Conservation (phyloP, 2,329 filamentous ascomycete genomes). For the Pyrenophora teres region DNA sequence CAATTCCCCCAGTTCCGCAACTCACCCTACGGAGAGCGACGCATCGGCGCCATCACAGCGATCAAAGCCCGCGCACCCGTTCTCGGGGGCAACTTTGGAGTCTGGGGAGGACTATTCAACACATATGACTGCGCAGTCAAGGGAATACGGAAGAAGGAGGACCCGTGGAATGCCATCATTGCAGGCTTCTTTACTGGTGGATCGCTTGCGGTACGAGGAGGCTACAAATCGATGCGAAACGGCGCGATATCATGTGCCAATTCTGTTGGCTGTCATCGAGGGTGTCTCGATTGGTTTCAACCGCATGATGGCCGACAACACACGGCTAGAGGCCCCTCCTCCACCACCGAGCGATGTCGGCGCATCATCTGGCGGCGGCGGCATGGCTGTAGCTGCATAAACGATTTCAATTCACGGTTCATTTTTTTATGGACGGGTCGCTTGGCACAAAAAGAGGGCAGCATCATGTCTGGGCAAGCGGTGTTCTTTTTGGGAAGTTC, state of each 20-base stretch:
- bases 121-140: slow-evolving; percentile 98
- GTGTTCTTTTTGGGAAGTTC: slow-evolving; percentile 29
- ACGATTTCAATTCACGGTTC: slow-evolving; percentile 13
- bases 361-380: slow-evolving; percentile 22
- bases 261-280: slow-evolving; percentile 93
- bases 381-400: slow-evolving; percentile 34
- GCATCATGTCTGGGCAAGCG: slow-evolving; percentile 21
- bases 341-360: slow-evolving; percentile 48
- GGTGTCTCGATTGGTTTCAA: slow-evolving; percentile 96
- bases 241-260: slow-evolving; percentile 94
- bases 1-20: slow-evolving; percentile 39
- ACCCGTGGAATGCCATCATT: slow-evolving; percentile 97
- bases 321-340: slow-evolving; percentile 70
- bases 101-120: slow-evolving; percentile 95
- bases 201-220: slow-evolving; percentile 87
- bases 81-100: slow-evolving; percentile 95
- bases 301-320: slow-evolving; percentile 89
- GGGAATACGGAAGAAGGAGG: slow-evolving; percentile 89
- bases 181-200: slow-evolving; percentile 93
- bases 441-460: slow-evolving; percentile 18
- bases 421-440: slow-evolving; percentile 17
- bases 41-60: slow-evolving; percentile 91
- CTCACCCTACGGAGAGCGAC: slow-evolving; percentile 78
- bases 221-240: slow-evolving; percentile 88
- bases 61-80: slow-evolving; percentile 97